Conservation (phyloP, 176 grass and related monocot species). For the Microstegium vimineum region DNA sequence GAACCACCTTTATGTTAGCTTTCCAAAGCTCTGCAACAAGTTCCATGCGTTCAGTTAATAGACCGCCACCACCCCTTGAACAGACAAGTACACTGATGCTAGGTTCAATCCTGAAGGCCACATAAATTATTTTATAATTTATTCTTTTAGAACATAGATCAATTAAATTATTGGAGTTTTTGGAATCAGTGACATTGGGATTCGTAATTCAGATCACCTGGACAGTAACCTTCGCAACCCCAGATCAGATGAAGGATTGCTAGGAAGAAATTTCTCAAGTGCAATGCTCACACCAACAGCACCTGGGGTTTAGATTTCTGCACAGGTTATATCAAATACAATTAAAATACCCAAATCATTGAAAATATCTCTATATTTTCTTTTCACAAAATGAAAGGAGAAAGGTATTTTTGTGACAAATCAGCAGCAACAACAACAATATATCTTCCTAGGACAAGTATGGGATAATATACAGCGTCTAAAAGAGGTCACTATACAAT, state of each 20-base stretch:
- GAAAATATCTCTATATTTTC: neutral
- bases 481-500: neutral
- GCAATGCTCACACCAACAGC: conserved; percentile 95
- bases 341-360: conserved; percentile 18
- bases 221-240: conserved; percentile 53
- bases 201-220: conserved; percentile 28
- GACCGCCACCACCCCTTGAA: conserved; percentile 88
- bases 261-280: conserved; percentile 83
- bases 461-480: neutral
- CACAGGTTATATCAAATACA: conserved; percentile 20
- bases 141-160: neutral
- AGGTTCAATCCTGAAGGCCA: conserved; percentile 61
- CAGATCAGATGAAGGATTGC: conserved; percentile 71
- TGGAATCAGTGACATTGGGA: neutral
- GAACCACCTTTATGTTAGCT: conserved; percentile 84
- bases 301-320: conserved; percentile 83
- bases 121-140: neutral
- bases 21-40: conserved; percentile 87
- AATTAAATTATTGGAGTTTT: neutral
- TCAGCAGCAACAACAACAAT: neutral
- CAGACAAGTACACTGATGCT: conserved; percentile 85
- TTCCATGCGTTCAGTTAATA: conserved; percentile 80
- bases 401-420: conserved; percentile 4
- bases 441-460: neutral
- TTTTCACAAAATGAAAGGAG: conserved; percentile 1